A percentile compares a stretch with the other conserved stretches of the same genome.
phyloP scores from a whole-genome alignment of 768 basidiomycete species.

The Trametes sanguinea region DNA sequence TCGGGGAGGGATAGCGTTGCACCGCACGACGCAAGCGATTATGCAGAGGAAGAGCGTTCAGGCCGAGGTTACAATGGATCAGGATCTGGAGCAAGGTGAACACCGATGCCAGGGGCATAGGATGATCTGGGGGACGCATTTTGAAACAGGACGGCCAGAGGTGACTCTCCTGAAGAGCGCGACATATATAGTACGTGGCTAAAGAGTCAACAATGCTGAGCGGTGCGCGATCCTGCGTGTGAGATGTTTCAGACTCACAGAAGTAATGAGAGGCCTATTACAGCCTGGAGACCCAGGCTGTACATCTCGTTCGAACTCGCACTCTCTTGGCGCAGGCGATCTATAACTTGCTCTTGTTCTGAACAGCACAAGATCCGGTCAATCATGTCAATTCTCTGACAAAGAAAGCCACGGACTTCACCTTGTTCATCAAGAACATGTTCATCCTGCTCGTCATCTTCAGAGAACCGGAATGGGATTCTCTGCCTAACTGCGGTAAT shows the following conservation, averaged over 20 bases:
- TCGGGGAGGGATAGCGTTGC: background rate
- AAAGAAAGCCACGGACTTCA: background rate
- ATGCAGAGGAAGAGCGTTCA: conserved; percentile 10
- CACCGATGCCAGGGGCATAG: conserved; percentile 17
- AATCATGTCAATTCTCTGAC: too few species aligned
- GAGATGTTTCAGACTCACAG: conserved; percentile 22
- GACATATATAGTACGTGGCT: conserved; percentile 28
- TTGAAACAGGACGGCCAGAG: conserved; percentile 25
- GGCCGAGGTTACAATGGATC: conserved; percentile 25
- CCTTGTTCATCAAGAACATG: conserved; percentile 34
- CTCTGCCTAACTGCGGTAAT: conserved; percentile 20
- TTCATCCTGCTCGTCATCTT: conserved; percentile 21
- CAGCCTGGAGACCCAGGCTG: conserved; percentile 17
- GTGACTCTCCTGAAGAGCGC: conserved; percentile 21
- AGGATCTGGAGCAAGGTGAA: conserved; percentile 25
- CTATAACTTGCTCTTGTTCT: conserved; percentile 34
- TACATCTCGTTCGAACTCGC: conserved; percentile 22
- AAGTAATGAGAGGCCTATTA: conserved; percentile 24
- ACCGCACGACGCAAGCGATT: conserved; percentile 10
- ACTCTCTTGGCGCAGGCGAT: conserved; percentile 24
- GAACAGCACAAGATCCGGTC: background rate
- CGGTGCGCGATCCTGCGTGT: background rate
- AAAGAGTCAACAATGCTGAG: background rate
- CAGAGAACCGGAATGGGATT: conserved; percentile 26
- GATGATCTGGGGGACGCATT: background rate